These are phyloP conservation scores for Fraxinus ornus DNA, from an alignment of 305 asterid species.

Conservation along the genomic window DNA sequence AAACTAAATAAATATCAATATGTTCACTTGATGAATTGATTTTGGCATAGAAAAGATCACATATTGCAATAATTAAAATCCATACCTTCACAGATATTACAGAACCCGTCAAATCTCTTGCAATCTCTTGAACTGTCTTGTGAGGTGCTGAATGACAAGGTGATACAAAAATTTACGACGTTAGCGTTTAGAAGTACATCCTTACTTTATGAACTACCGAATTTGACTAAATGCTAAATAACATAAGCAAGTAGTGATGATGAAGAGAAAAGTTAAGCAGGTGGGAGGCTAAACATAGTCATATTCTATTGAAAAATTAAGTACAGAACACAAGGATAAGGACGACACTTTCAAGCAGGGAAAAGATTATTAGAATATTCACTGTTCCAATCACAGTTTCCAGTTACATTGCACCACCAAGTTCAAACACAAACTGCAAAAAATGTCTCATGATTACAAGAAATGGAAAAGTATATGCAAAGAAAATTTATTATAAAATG, in stretches of 20 bases:
- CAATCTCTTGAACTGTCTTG: conserved; percentile 77
- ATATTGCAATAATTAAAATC: not conserved
- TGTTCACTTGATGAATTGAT: not conserved
- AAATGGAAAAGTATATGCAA: not conserved
- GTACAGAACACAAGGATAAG: not conserved
- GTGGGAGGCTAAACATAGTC: not conserved
- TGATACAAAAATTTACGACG: not conserved
- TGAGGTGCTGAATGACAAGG: conserved; percentile 54
- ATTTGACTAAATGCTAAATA: conserved; percentile 10
- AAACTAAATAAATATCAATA: not conserved
- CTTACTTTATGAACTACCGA: not conserved
- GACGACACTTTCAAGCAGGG: not conserved
- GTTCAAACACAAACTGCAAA: not conserved
- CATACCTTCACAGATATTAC: conserved; percentile 73
- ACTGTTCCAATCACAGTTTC: not conserved
- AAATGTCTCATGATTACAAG: not conserved
- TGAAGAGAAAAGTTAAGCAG: not conserved
- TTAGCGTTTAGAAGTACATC: conserved; percentile 15
- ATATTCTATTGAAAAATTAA: not conserved
- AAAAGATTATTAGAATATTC: not conserved
- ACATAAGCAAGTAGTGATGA: not conserved
- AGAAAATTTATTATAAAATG: not conserved
- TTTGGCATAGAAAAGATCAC: not conserved
- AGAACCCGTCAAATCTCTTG: conserved; percentile 72
- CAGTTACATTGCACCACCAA: not conserved